These are phyloP conservation scores for Akanthomyces dipterigenus DNA, from an alignment of 2,329 filamentous ascomycete genomes.

Conservation along the genomic window DNA sequence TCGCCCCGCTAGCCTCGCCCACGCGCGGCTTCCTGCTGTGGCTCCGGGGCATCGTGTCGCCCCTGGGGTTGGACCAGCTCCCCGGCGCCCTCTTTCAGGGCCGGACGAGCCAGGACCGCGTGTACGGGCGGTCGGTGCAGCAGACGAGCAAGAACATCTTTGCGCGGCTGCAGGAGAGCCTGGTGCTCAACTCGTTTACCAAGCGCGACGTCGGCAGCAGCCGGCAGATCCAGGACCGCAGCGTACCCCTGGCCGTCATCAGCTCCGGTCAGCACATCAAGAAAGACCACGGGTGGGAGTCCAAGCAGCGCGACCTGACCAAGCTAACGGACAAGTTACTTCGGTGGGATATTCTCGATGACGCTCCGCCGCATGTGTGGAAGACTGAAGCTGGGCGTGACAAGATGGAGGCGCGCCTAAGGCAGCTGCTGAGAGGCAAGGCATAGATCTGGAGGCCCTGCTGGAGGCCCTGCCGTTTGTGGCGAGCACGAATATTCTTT, in stretches of 20 bases:
- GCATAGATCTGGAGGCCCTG: background rate
- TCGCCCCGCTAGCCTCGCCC: conserved; percentile 59
- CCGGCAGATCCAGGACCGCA: conserved; percentile 67
- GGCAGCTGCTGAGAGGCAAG: conserved; percentile 50
- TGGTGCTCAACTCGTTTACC: conserved; percentile 79
- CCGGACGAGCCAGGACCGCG: conserved; percentile 72
- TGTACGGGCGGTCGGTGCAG: conserved; percentile 73
- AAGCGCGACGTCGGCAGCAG: conserved; percentile 76
- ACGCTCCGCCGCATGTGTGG: conserved; percentile 86
- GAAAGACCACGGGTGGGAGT: conserved; percentile 65
- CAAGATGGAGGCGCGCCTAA: conserved; percentile 72
- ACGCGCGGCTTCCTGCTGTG: conserved; percentile 77
- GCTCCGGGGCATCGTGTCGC: conserved; percentile 78
- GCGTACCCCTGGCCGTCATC: conserved; percentile 71
- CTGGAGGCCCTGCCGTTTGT: background rate
- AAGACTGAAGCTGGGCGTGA: conserved; percentile 62
- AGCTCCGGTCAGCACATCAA: conserved; percentile 71
- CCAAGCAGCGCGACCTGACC: conserved; percentile 78
- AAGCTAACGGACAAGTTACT: conserved; percentile 71
- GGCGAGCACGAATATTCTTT: background rate
- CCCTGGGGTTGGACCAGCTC: conserved; percentile 76
- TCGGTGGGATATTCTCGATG: conserved; percentile 79
- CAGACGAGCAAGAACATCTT: conserved; percentile 81
- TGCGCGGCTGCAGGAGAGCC: conserved; percentile 83
- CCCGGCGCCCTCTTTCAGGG: conserved; percentile 76